Conservation (phyloP, 1,139 yeast species). For the Hyphopichia burtonii region DNA sequence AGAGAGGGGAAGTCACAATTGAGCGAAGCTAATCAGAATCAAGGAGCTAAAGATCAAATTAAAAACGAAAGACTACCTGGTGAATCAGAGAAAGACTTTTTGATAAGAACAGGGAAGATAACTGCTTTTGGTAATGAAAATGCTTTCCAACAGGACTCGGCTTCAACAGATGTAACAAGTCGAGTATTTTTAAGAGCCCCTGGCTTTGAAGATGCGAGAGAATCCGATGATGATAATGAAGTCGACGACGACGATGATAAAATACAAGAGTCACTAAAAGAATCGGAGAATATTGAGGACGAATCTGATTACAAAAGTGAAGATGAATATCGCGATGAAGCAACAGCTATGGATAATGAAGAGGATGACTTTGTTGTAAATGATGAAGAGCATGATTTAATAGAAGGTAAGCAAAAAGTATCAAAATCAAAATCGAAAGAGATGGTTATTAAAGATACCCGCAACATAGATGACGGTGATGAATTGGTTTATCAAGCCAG, state of each 20-base stretch:
- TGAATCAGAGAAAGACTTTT: constrained; percentile 76
- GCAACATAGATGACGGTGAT: constrained; percentile 77
- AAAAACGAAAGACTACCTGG: constrained; percentile 44
- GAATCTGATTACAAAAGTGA: constrained; percentile 21
- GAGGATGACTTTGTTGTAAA: constrained; percentile 2
- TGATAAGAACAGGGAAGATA: constrained; percentile 85
- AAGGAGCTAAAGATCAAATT: background rate
- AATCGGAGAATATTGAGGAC: constrained; percentile 15
- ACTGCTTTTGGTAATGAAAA: constrained; percentile 86
- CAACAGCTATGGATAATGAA: too few relatives aligned
- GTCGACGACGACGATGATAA: constrained; percentile 22
- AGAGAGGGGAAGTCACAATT: constrained; percentile 23
- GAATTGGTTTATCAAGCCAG: constrained; percentile 61
- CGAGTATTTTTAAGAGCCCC: constrained; percentile 38
- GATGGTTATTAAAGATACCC: constrained; percentile 10
- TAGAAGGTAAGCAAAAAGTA: background rate
- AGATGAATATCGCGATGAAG: constrained; percentile 4
- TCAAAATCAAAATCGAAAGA: constrained; percentile 7
- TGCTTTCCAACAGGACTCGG: constrained; percentile 41
- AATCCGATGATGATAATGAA: constrained; percentile 15
- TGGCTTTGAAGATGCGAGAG: constrained; percentile 28
- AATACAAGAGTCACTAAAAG: background rate
- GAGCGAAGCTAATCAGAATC: constrained; percentile 9
- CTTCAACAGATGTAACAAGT: constrained; percentile 13
- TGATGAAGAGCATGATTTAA: constrained; percentile 2